phyloP scores from a whole-genome alignment of 2,329 filamentous ascomycete species.

The Paraconiothyrium brasiliense region DNA sequence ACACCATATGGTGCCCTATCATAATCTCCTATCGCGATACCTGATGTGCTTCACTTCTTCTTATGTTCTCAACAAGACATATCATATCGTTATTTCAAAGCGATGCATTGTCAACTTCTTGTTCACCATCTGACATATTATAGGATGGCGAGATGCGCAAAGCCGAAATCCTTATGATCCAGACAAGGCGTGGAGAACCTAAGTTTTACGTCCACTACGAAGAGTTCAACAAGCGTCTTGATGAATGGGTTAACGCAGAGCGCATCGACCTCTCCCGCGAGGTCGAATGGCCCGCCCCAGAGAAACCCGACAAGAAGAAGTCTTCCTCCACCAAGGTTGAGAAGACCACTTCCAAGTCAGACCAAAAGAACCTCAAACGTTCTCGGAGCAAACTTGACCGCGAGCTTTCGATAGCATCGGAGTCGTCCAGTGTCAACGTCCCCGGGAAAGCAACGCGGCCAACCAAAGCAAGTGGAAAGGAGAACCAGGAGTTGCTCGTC shows the following conservation, averaged over 20 bases:
- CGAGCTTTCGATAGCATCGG: conserved; percentile 65
- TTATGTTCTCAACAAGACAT: not conserved
- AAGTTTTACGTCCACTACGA: conserved; percentile 98
- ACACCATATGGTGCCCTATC: conserved; percentile 20
- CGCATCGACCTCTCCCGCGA: conserved; percentile 88
- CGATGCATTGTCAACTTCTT: not conserved
- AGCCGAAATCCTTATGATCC: conserved; percentile 95
- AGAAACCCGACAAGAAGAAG: conserved; percentile 89
- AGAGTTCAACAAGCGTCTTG: conserved; percentile 91
- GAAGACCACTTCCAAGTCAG: conserved; percentile 54
- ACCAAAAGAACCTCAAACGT: conserved; percentile 57
- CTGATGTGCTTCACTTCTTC: not conserved
- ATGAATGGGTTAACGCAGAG: conserved; percentile 86
- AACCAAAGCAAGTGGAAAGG: conserved; percentile 68
- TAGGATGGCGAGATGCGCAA: conserved; percentile 84
- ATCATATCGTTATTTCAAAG: not conserved
- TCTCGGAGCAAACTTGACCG: conserved; percentile 59
- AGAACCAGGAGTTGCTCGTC: conserved; percentile 63
- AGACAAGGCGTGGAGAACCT: conserved; percentile 85
- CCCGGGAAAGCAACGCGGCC: conserved; percentile 57
- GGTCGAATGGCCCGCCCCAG: conserved; percentile 94
- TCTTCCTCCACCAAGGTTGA: conserved; percentile 52
- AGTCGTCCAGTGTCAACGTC: conserved; percentile 61
- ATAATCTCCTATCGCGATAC: not conserved
- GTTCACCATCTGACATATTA: conserved; percentile 26